Evolutionary conservation across 768 basidiomycete species (phyloP), one percentile per base, ranked within the genome.

Genomic region (Tricholoma terreum): DNA sequence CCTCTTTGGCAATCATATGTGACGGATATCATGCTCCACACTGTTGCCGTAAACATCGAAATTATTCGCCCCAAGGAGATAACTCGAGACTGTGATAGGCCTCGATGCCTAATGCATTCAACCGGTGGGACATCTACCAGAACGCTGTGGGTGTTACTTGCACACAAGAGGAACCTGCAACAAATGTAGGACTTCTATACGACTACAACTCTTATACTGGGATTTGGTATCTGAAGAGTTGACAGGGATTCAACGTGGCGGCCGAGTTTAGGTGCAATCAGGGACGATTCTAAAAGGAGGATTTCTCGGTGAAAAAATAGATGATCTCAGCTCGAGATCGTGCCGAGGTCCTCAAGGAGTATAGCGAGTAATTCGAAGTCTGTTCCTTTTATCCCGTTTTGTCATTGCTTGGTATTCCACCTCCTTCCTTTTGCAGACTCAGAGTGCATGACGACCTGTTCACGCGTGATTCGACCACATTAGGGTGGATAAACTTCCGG

Each of bases 391-490:
- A 58, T 31, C 55, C 60, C 55, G 33, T 57, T 57, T 55, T 51
- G 54, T 38, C 54, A 48, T 56, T 58, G 59, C 56, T 61, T 65
- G 59, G 56, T 60, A 62, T 55, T 60, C 57, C 46, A 56, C 54
- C 54, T 50, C 56, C 60, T 74, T 67, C 73, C 74, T 67, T 71
- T 75, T 79, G 61, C 65, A 72, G 74, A 46, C 46, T 60, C 65
- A 72, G 74, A 46, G 49, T 60, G 60, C 67, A 65, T 72, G 69
- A 62, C 69, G 70, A 74, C 71, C 73, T 73, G 71, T 72, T 69
- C 73, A 73, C 75, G 73, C 76, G 71, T 79, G 76, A 75, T 75
- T 71, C 70, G 65, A 55, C 76, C 71, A 69, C 59, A 73, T 75
- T 70, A 63, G 76, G 76, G 61, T 67, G 66, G 60, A 63, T 65